Evolutionary conservation across 2,329 filamentous ascomycete species (phyloP), one percentile per base, ranked within the genome.

Genomic region (Trichocomaceae sp.): DNA sequence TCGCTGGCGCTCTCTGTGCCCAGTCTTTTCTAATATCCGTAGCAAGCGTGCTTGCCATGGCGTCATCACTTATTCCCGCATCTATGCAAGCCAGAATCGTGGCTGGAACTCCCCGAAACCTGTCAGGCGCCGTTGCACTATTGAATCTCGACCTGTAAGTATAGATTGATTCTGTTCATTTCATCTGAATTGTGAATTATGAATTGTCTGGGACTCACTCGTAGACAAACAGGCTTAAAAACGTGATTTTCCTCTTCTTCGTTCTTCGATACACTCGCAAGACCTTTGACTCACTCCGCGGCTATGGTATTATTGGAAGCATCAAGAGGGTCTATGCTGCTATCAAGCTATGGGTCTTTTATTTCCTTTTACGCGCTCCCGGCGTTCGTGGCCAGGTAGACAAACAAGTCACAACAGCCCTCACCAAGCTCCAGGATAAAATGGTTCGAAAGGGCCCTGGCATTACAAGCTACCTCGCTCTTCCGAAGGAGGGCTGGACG

Each of bases 201-300:
- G n/a, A n/a, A n/a, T n/a, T n/a, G n/a, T n/a, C n/a, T n/a, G n/a
- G n/a, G n/a, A n/a, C n/a, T n/a, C n/a, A n/a, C n/a, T n/a, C n/a
- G 17, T 20, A 10, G 10, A 19, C 23, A 19, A 42, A 42, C 61
- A 92, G 89, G 57, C 67, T 96, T 58, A 88, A 89, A 53, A 95
- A 96, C 69, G 77, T 96, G 57, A 77, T 97, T 64, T 95, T 97
- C 72, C 79, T 91, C 67, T 81, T 95, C 63, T 96, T 97, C 75
- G 70, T 96, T 57, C 77, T 95, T 47, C 86, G 91, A 68, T 87
- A 90, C 79, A 82, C 86, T 31, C 88, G 90, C 61, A 88, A 87
- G 66, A 81, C 83, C 26, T 86, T 89, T 69, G 87, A 90, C 75
- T 88, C 93, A 67, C 80, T 97, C 62, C 89, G 88, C 66, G 93